phyloP scores from a whole-genome alignment of 2,329 filamentous ascomycete genomes.

The Hypoxylon sp. region DNA sequence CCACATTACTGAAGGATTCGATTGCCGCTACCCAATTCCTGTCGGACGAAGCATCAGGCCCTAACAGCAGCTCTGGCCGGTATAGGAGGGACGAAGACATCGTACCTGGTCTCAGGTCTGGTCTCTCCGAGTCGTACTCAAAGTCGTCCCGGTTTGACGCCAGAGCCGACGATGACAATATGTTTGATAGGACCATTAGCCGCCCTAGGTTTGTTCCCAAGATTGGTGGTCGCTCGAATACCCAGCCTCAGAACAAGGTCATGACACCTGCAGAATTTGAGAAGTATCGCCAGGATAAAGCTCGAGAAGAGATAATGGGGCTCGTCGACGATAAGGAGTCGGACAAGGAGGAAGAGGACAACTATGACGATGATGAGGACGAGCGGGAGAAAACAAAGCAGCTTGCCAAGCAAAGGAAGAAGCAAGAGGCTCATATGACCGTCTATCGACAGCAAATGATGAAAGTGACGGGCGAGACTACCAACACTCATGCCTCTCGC shows the following conservation, averaged over 20 bases:
- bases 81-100: slow-evolving; percentile 59
- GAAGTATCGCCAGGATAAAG: slow-evolving; percentile 80
- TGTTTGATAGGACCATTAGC: slow-evolving; percentile 64
- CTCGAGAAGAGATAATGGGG: slow-evolving; percentile 65
- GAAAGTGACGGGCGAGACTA: slow-evolving; percentile 86
- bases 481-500: slow-evolving; percentile 62
- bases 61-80: slow-evolving; percentile 44
- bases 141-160: slow-evolving; percentile 50
- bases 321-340: slow-evolving; percentile 57
- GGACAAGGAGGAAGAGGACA: slow-evolving; percentile 60
- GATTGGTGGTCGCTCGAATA: slow-evolving; percentile 50
- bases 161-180: slow-evolving; percentile 63
- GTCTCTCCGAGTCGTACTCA: slow-evolving; percentile 50
- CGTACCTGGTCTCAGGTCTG: slow-evolving; percentile 44
- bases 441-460: slow-evolving; percentile 96
- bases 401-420: slow-evolving; percentile 80
- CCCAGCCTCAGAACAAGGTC: slow-evolving; percentile 73
- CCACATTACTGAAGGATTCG: slow-evolving; percentile 65
- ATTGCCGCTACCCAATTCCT: slow-evolving; percentile 64
- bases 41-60: slow-evolving; percentile 41
- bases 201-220: slow-evolving; percentile 56
- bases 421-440: slow-evolving; percentile 90
- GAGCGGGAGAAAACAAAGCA: slow-evolving; percentile 81
- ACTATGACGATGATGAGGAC: slow-evolving; percentile 77
- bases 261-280: slow-evolving; percentile 94